Base-by-base conservation (phyloP, 2,329 filamentous ascomycete genomes). In the Chrysoporthe puriensis region DNA sequence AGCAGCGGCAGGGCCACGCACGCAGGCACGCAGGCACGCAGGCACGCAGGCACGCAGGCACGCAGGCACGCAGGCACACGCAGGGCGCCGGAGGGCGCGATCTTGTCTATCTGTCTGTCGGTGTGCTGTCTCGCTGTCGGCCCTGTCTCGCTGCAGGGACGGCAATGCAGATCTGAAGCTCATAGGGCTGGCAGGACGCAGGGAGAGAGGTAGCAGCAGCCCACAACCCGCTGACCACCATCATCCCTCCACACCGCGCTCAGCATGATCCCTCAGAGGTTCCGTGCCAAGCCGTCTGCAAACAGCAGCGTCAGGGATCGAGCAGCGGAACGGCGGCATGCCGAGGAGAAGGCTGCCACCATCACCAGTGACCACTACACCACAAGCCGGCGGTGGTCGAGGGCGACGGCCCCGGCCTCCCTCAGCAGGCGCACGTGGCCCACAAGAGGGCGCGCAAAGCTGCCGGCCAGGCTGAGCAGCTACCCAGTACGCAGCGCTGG, bases 281-380 rank as follows among this genome's bases (percentile, higher is more conserved):
- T 43, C 14, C 57, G 14, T 69, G 67, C 67, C 67, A 66, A 66
- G 67, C 64, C 48, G 2, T 57, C 58, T 68, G 66, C 60, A 63
- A 66, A 59, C 67, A 57, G 57, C 44, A 68, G 63, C 50, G 64
- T 63, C 60, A 69, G 63, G 67, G 64, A 63, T 66, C 40, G 34
- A 32, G 46, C 63, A 36, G 66, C 43, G 61, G 54, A 46, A 44
- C 14, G 13, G 34, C 3, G n/a, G 8, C 48, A 43, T 26, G 62
- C 48, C 42, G 62, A 18, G 16, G 9, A 7, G 46, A 44, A 21
- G 11, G 34, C 40, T 1, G 40, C n/a, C 21, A n/a, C 26, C 26
- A 26, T 26, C 26, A 26, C 26, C 26, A 26, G 26, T 26, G 26
- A 26, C 26, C 26, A 26, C 26, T 26, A 26, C 26, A 26, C 26